Evolutionary conservation across 495 filamentous ascomycete genomes (phyloP), one percentile per base, ranked within the genome.

Genomic region (Recurvomyces mirabilis): DNA sequence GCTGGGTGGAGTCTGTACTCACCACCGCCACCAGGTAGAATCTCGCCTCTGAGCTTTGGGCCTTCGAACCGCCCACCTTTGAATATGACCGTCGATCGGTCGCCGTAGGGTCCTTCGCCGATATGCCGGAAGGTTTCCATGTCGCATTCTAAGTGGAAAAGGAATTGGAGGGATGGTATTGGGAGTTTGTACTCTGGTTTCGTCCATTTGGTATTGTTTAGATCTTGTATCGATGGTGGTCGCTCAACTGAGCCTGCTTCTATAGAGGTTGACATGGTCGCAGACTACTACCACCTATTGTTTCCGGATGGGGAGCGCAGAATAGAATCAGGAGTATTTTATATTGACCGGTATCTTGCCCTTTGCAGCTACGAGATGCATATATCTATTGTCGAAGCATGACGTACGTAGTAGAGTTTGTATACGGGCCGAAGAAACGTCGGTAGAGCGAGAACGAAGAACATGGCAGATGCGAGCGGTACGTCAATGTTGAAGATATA

Each of bases 61-160:
- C 46, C 46, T 21, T 49, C 46, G 22, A 49, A 42, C 3, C 46
- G 37, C 21, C 46, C 46, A 22, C 38, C 38, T 21, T 42, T 49
- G 38, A 49, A 49, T 15, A 49, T 49, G 28, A 49, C 46, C 30
- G 38, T 49, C 23, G 38, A 42, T 20, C 46, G 37, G 31, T 49
- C 38, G 20, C 38, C 38, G 31, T 34, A 23, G 25, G 46, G 46
- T 7, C 45, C 45, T 33, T 34, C 12, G 17, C 45, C 46, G 5
- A 49, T 43, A 31, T 49, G 46, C 15, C 46, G 26, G 46, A 49
- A 49, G 20, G 46, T 12, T 10, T 49, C 46, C 38, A 49, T 49
- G 18, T 49, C 46, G 19, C 46, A 49, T 36, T 49, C 46, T 12
- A 49, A 37, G 28, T 47, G 44, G 36, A 47, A 47, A 21, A 47